Evolutionary conservation across 805 yeast genomes (phyloP).

Genomic region (Zygoascus ofunaensis): DNA sequence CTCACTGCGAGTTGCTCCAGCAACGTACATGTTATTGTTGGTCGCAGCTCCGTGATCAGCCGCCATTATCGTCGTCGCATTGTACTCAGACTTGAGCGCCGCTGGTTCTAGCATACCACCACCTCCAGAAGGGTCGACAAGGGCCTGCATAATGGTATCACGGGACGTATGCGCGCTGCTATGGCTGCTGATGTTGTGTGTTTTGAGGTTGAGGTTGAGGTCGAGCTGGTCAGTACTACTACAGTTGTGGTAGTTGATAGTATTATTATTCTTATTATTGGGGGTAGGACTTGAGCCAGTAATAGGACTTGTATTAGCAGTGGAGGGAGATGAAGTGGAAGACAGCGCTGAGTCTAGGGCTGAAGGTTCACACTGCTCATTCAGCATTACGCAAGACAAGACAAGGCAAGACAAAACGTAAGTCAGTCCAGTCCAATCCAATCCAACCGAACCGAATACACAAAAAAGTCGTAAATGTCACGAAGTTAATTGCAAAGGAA

Average conservation of each 20-base stretch:
- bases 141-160: background rate
- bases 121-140: background rate
- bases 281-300: background rate
- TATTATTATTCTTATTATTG: too few species aligned
- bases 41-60: background rate
- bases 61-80: background rate
- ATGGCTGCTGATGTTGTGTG: background rate
- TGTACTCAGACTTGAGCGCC: background rate
- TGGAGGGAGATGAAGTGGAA: background rate
- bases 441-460: too few species aligned
- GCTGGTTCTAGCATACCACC: too few species aligned
- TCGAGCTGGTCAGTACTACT: background rate
- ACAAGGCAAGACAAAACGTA: too few species aligned
- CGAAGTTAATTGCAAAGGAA: too few species aligned
- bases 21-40: background rate
- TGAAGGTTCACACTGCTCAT: too few species aligned
- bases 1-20: background rate
- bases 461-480: too few species aligned
- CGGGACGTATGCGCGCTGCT: background rate
- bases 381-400: background rate
- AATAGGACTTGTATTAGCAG: background rate
- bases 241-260: background rate
- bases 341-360: background rate
- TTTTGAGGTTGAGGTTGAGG: too few species aligned
- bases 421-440: too few species aligned